Conservation (phyloP, 306 rosid genomes). For the Vachellia pachyceras region DNA sequence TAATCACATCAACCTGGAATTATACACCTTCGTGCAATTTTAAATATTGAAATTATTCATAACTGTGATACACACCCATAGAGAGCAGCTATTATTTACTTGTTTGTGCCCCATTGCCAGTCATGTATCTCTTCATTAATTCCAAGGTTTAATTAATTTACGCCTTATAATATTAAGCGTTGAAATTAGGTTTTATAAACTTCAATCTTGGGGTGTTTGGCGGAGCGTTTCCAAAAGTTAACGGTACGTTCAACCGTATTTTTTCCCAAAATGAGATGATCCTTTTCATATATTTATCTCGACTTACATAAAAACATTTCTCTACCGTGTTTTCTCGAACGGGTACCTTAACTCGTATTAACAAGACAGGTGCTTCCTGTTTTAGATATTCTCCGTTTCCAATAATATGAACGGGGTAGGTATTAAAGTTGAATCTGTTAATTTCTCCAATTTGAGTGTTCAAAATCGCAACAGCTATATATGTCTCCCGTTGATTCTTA, state of each 20-base stretch:
- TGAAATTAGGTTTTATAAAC: background rate
- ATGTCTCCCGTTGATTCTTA: conserved; percentile 28
- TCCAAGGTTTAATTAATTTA: background rate
- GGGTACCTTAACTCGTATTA: too few relatives aligned
- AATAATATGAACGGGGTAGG: conserved; percentile 2
- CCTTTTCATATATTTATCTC: too few relatives aligned
- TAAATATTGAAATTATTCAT: too few relatives aligned
- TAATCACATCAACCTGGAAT: conserved; percentile 25
- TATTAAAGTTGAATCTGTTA: conserved; percentile 13
- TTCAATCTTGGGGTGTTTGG: too few relatives aligned
- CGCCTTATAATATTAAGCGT: background rate
- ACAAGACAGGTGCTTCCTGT: background rate
- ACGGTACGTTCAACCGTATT: too few relatives aligned
- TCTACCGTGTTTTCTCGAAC: too few relatives aligned
- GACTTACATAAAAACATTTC: too few relatives aligned
- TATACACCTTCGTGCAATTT: background rate
- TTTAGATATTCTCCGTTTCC: background rate
- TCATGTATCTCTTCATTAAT: background rate
- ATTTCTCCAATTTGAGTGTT: conserved; percentile 39
- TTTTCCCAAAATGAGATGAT: too few relatives aligned
- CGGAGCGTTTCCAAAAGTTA: too few relatives aligned
- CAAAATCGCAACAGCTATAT: conserved; percentile 45
- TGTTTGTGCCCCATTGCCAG: background rate
- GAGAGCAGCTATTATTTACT: background rate
- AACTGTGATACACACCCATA: background rate